Base-by-base conservation (phyloP, 257 asterid genomes). In the Schizonepeta tenuifolia region DNA sequence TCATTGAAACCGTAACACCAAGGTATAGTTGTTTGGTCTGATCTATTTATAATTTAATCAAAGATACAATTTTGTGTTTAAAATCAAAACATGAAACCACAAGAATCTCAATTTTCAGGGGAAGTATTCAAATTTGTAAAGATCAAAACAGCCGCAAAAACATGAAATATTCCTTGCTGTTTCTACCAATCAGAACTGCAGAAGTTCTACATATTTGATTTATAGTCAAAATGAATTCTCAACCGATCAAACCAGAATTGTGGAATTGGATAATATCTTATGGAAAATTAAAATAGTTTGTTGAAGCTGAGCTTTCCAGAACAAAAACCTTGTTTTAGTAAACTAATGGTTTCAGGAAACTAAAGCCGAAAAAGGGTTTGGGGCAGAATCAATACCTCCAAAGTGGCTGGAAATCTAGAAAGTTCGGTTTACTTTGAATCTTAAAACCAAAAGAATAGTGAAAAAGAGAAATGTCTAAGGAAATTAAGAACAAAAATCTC, bases 271-370 rank as follows among this genome's bases (percentile, higher is more conserved):
- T 38, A 59, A 36, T 4, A 69, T 14, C 36, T 43, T 40, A n/a
- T 18, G 22, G 11, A 56, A 71, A 26, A 43, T 51, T n/a, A n/a
- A 24, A 24, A 24, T 24, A 65, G 63, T 35, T 18, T 4, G 53
- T 69, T 78, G 69, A 64, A 36, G 49, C 31, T 38, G 76, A 78
- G 68, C 38, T 58, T 74, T 83, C 73, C 75, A 76, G 78, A 81
- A 73, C 33, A 76, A 62, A 58, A 26, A 38, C 33, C 26, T 36
- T 17, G n/a, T 46, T 10, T 46, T 17, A 18, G 24, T 20, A 24
- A 49, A 38, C 50, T 24, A 54, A n/a, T 5, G 26, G 35, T 15
- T 51, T 17, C 21, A 62, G 6, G 36, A 53, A 54, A 35, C n/a
- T 11, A 21, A 33, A 49, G 38, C 31, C 51, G 65, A 10, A 20